Percentiles rank a stretch among this genome's conserved stretches.
Conservation (phyloP, 129 eudicot species). For the Calendula officinalis region DNA sequence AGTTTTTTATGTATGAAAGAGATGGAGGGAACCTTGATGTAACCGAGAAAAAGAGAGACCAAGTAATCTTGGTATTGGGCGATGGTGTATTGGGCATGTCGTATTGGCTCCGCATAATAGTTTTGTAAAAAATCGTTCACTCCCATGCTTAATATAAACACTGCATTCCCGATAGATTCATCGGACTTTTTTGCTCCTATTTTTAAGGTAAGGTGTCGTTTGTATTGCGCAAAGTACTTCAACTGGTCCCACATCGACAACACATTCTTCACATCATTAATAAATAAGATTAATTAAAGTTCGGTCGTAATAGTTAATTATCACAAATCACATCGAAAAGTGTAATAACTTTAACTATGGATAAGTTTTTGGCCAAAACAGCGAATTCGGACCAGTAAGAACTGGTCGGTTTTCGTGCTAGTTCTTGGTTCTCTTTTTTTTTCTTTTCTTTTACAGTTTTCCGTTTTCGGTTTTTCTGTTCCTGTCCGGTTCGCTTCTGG, state of each 20-base stretch:
- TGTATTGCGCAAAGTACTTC: constrained; percentile 48
- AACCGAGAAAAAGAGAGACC: constrained; percentile 37
- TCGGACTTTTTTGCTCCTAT: constrained; percentile 38
- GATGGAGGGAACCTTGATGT: constrained; percentile 34
- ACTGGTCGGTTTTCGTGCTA: too few species aligned
- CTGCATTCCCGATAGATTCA: constrained; percentile 33
- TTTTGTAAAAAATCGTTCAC: constrained; percentile 58
- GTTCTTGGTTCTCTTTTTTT: too few species aligned
- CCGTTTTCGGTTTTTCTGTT: too few species aligned
- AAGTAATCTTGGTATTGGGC: constrained; percentile 49
- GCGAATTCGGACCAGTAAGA: too few species aligned
- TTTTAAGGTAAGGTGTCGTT: constrained; percentile 30
- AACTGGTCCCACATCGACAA: constrained; percentile 44
- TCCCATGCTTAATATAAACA: constrained; percentile 50
- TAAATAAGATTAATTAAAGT: background rate
- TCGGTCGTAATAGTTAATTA: background rate
- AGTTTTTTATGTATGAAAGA: background rate
- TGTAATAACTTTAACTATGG: too few species aligned
- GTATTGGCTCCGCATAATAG: constrained; percentile 41
- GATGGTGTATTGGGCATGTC: constrained; percentile 40
- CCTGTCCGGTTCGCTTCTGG: too few species aligned
- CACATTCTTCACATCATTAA: constrained; percentile 32
- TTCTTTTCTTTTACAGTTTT: too few species aligned
- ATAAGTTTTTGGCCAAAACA: too few species aligned
- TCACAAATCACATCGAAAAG: too few species aligned